phyloP scores from a whole-genome alignment of 495 filamentous ascomycete genomes.

The Annulohypoxylon bovei region DNA sequence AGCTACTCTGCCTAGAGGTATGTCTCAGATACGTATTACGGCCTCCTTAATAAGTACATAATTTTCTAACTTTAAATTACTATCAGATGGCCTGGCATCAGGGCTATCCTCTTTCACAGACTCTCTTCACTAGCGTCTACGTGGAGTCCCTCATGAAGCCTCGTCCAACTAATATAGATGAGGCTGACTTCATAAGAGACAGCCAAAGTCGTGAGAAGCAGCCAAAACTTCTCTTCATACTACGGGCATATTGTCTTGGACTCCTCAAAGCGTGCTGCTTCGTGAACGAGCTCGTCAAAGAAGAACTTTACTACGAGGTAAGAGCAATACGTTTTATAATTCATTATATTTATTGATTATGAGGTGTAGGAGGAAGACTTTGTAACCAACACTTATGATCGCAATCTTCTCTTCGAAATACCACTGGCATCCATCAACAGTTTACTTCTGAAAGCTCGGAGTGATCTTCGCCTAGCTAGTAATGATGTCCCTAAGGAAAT shows the following conservation, averaged over 20 bases:
- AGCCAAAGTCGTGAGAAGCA: conserved; percentile 41
- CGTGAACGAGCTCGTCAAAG: conserved; percentile 76
- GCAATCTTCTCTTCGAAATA: conserved; percentile 74
- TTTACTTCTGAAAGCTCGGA: conserved; percentile 69
- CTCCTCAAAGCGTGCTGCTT: conserved; percentile 84
- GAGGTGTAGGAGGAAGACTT: conserved; percentile 90
- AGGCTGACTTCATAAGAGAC: conserved; percentile 70
- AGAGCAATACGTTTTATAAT: neutral
- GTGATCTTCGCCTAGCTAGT: conserved; percentile 60
- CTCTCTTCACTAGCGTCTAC: conserved; percentile 92
- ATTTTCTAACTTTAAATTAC: conserved; percentile 31
- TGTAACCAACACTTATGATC: conserved; percentile 86
- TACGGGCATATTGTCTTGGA: conserved; percentile 87
- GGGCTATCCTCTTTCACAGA: conserved; percentile 93
- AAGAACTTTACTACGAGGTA: conserved; percentile 90
- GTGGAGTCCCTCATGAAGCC: conserved; percentile 85
- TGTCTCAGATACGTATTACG: conserved; percentile 43
- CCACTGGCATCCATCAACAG: conserved; percentile 64
- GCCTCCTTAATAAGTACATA: conserved; percentile 7
- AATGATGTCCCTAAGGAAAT: conserved; percentile 60
- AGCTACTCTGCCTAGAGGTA: conserved; percentile 89
- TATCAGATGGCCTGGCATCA: conserved; percentile 94
- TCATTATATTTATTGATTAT: neutral
- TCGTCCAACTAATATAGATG: conserved; percentile 69
- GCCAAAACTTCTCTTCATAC: conserved; percentile 68